Evolutionary conservation across 305 asterid genomes (phyloP).

Genomic region (Fraxinus paxiana): DNA sequence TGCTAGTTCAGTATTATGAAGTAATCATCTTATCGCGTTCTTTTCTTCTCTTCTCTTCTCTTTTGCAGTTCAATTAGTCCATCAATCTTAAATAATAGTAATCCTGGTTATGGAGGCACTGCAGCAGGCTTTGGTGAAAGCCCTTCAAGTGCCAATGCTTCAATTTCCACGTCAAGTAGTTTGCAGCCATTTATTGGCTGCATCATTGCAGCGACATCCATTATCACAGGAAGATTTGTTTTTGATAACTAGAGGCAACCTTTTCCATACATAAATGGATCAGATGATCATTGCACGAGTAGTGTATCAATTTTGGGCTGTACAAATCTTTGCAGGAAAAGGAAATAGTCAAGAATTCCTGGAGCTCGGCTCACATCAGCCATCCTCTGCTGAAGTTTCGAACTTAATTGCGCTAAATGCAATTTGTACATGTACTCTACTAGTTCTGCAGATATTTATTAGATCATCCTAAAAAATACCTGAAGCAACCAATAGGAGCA

Average conservation of each 20-base stretch:
- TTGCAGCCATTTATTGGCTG: slow-evolving; percentile 43
- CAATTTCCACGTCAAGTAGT: slow-evolving; percentile 36
- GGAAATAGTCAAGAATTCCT: slow-evolving; percentile 15
- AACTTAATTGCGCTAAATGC: background rate
- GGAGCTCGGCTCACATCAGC: background rate
- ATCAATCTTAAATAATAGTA: slow-evolving; percentile 32
- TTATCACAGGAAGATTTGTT: slow-evolving; percentile 32
- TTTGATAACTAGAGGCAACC: slow-evolving; percentile 20
- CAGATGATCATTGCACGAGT: slow-evolving; percentile 18
- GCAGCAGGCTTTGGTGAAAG: slow-evolving; percentile 43
- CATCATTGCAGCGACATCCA: slow-evolving; percentile 31
- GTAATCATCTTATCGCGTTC: background rate
- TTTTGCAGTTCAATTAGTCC: slow-evolving; percentile 40
- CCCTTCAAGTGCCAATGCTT: slow-evolving; percentile 34
- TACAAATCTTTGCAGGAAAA: slow-evolving; percentile 35
- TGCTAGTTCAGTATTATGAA: background rate
- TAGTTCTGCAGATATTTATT: slow-evolving; percentile 14
- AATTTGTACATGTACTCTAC: slow-evolving; percentile 1
- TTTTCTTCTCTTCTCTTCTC: background rate
- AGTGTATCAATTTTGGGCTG: slow-evolving; percentile 35
- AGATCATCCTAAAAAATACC: background rate
- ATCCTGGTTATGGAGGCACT: slow-evolving; percentile 50
- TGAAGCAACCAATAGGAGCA: background rate
- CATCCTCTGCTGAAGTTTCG: background rate
- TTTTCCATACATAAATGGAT: background rate